Base-by-base conservation (phyloP, 2,329 filamentous ascomycete species). In the Cercospora canescens region DNA sequence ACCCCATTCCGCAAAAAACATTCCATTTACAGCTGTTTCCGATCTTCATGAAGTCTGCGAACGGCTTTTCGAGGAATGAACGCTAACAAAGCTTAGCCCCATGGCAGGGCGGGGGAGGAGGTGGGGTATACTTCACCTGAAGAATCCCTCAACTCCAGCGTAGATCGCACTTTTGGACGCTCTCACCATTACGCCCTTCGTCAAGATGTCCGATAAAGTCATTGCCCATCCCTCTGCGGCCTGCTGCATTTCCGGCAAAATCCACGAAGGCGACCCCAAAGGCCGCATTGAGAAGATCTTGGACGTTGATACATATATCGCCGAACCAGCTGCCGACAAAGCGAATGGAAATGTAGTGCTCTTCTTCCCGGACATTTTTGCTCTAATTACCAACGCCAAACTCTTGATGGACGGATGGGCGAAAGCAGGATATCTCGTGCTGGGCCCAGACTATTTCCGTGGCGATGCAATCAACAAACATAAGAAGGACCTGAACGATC, bases 351-450 rank as follows among this genome's bases (percentile, higher is more conserved):
- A 73, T 30, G 68, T 71, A 7, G 16, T 73, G 24, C 62, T 73
- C 14, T 72, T 70, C 61, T 73, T 67, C 39, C 65, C 70, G 7
- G 71, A 73, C 56, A 68, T 71, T 18, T 73, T 63, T 60, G 71
- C 69, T 39, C 64, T 73, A 63, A 71, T 70, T 48, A 69, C 64
- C 35, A 73, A 73, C 50, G 67, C 65, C 34, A 66, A 70, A 28
- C 58, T 71, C 28, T 62, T 72, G 3, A 71, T 71, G 68, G 71
- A 72, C 55, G 63, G 64, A 14, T 68, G 66, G 41, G 71, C 71
- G 7, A 62, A 69, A 48, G 69, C 69, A 18, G 71, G 71, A 7
- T 71, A 70, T 37, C 52, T 69, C 5, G 64, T 60, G 1, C 54
- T 71, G 3, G 71, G 69, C 1, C 45, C 70, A n/a, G 71, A 72